These are phyloP conservation scores for Phytophthora sp. DNA, from an alignment of 352 stramenopile species.

Conservation along the genomic window DNA sequence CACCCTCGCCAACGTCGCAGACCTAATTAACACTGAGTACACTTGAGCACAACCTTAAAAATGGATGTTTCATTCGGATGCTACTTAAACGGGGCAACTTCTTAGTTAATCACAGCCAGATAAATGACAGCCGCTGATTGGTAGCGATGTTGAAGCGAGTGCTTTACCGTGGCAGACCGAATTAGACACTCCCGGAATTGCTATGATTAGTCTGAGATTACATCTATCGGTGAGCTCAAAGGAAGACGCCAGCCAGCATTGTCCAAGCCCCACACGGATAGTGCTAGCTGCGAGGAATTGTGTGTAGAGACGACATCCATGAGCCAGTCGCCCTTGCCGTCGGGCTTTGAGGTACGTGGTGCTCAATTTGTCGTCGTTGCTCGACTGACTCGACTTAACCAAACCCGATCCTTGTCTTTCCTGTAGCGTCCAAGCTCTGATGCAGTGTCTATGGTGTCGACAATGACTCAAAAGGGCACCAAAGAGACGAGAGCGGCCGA, in stretches of 20 bases:
- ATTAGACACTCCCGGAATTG: constrained; percentile 7
- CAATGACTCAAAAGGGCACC: constrained; percentile 70
- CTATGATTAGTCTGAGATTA: constrained; percentile 25
- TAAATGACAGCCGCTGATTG: no score
- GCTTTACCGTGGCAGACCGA: background rate
- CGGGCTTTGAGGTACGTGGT: constrained; percentile 23
- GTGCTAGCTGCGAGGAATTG: constrained; percentile 5
- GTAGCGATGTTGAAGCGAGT: no score
- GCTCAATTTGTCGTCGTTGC: background rate
- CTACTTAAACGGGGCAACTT: no score
- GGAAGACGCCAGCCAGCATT: background rate
- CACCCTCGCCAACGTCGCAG: no score
- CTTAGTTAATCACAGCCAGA: no score
- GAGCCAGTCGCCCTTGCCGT: constrained; percentile 30
- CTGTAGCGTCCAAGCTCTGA: constrained; percentile 30
- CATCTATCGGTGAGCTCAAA: background rate
- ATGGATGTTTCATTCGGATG: no score
- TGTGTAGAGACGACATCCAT: constrained; percentile 10
- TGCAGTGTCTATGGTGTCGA: constrained; percentile 42
- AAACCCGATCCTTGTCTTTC: background rate
- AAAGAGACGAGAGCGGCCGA: constrained; percentile 91
- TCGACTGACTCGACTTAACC: background rate
- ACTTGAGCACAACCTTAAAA: no score
- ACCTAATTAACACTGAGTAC: no score
- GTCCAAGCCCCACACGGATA: background rate